Conservation (phyloP, 2,329 filamentous ascomycete genomes). For the Penicillium sp. region DNA sequence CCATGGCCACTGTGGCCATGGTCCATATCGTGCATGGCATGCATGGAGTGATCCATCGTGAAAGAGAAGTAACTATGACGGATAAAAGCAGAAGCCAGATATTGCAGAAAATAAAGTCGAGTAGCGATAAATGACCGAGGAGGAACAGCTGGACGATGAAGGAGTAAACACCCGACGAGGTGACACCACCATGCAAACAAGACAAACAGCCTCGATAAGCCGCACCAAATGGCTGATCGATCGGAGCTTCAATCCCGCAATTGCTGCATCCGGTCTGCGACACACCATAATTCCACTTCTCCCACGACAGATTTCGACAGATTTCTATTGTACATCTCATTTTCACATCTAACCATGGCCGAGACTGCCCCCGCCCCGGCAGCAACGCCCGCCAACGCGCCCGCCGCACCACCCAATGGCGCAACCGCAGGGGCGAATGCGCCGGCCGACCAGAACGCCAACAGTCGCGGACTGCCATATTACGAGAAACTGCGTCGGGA, state of each 20-base stretch:
- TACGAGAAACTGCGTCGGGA: constrained; percentile 74
- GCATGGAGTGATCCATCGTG: constrained; percentile 44
- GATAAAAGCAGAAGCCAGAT: background rate
- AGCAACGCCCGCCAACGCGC: constrained; percentile 23
- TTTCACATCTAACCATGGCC: constrained; percentile 36
- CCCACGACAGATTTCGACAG: background rate
- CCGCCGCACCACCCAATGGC: constrained; percentile 23
- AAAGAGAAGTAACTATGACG: background rate
- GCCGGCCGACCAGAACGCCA: constrained; percentile 30
- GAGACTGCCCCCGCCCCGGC: constrained; percentile 45
- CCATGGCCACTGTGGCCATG: constrained; percentile 58
- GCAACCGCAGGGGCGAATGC: constrained; percentile 27
- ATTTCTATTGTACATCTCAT: too few relatives aligned
- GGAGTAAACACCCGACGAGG: constrained; percentile 17
- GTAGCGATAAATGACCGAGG: background rate
- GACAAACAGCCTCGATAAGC: constrained; percentile 38
- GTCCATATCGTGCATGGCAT: constrained; percentile 55
- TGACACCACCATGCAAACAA: constrained; percentile 37
- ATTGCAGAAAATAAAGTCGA: background rate
- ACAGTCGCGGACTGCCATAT: constrained; percentile 61
- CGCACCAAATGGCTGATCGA: background rate
- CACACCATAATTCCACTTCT: background rate
- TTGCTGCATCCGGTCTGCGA: constrained; percentile 1
- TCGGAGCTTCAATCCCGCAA: constrained; percentile 13
- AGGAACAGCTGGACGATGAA: background rate